Conservation (phyloP, 331 rosid species). For the Malus hybrid region DNA sequence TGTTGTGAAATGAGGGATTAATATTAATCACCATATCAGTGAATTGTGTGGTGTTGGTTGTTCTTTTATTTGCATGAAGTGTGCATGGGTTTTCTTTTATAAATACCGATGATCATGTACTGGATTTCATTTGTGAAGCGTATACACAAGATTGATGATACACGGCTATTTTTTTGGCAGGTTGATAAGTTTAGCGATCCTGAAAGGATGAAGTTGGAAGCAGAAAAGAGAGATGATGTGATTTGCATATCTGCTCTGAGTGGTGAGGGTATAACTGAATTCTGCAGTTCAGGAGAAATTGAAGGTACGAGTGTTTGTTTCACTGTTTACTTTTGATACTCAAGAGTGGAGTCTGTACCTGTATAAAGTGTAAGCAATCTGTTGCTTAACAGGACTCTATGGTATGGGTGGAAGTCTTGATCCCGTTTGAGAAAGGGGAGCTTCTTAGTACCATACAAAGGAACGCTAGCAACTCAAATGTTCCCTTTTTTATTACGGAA, state of each 20-base stretch:
- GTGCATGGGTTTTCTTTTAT: neutral
- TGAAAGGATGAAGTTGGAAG: slow-evolving; percentile 51
- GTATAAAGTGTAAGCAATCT: neutral
- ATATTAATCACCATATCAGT: too few relatives aligned
- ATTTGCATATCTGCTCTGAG: slow-evolving; percentile 78
- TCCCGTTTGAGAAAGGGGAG: slow-evolving; percentile 88
- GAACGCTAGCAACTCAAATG: too few relatives aligned
- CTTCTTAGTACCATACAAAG: slow-evolving; percentile 69
- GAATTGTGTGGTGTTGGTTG: neutral
- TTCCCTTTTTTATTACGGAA: too few relatives aligned
- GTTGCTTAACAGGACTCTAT: too few relatives aligned
- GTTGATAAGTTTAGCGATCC: slow-evolving; percentile 71
- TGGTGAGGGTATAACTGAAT: slow-evolving; percentile 65
- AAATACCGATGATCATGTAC: too few relatives aligned
- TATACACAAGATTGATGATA: neutral
- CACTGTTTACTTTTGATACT: slow-evolving; percentile 1
- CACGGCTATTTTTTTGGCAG: slow-evolving; percentile 28
- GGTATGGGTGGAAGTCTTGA: slow-evolving; percentile 94
- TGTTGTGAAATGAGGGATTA: neutral
- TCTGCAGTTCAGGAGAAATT: slow-evolving; percentile 72
- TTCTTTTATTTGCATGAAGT: neutral
- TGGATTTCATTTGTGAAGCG: neutral
- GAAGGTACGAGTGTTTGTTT: slow-evolving; percentile 44
- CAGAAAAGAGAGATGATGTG: slow-evolving; percentile 64
- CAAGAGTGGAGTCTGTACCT: neutral